Evolutionary conservation across 306 rosid species (phyloP), one percentile per base, ranked within the genome.

Genomic region (Cajanus cajan): DNA sequence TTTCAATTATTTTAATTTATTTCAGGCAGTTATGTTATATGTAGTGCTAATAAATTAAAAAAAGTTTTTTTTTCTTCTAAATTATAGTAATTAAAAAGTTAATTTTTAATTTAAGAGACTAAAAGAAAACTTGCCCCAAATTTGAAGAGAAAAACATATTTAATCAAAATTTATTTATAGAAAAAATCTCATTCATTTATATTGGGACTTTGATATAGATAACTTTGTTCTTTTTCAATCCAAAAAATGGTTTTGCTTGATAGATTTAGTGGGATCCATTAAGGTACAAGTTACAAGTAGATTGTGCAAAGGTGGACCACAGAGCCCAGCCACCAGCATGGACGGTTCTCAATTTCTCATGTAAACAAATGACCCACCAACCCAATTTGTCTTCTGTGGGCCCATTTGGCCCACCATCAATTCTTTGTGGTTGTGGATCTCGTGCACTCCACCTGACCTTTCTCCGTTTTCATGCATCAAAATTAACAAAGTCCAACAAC

Each of bases 341-440:
- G 67, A 83, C 91, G 85, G 79, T 73, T 78, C 80, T 71, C 52
- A 40, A 19, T 10, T 52, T 37, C 39, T 13, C 67, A 54, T 55
- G 65, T 40, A 19, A 19, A 7, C 40, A 39, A 1, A 12, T 2
- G 40, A 71, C 59, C 66, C 78, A 51, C 34, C 6, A 15, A 21
- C 45, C 5, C 37, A 0, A 34, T 5, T 43, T 36, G 25, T 5
- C 14, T 11, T 8, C 14, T 0, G 1, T 37, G 44, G 87, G 68
- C 71, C 84, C 77, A 31, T 11, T 2, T 1, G 77, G 48, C 50
- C 65, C 77, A 39, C 61, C 69, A 9, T 37, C 16, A 33, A 18
- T 57, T 43, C 25, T 51, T 58, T 40, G 51, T 48, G 59, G 43
- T 11, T 33, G 66, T 18, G 72, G 25, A 12, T 36, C 31, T 44